Base-by-base conservation (phyloP, 2,329 filamentous ascomycete species). In the Xylaria multiplex region DNA sequence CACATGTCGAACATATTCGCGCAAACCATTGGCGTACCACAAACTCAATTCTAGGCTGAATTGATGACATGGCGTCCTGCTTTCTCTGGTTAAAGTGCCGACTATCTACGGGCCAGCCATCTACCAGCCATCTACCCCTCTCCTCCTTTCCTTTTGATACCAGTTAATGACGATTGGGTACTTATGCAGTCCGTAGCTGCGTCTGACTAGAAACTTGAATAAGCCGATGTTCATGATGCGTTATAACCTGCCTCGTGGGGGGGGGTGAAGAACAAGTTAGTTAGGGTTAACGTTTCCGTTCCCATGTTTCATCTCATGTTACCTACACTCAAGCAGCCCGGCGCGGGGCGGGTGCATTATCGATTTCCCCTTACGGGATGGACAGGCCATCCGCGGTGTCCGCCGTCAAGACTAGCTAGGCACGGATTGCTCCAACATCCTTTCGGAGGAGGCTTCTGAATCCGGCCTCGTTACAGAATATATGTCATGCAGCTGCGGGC, bases 1-100 rank as follows among this genome's bases (percentile, higher is more conserved):
- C 65, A 72, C 72, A 71, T 72, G 73, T 73, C 70, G 70, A 72
- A 71, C 74, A 74, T 69, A 63, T 68, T 72, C 71, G 66, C 71
- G 68, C 66, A 69, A 72, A 62, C 68, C 65, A 71, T 65, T 62
- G 68, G 66, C 65, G 67, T 67, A 69, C 42, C 67, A 65, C 65
- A 64, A 65, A 65, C 35, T 59, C 55, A 64, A 54, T 66, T 68
- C 70, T 69, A 70, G 63, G 65, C 59, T 64, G 64, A 69, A 69
- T 61, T 71, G 67, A 64, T 63, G 68, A 72, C 67, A 62, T 73
- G 65, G 64, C 67, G 69, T 32, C 24, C 42, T 56, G 48, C 13
- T 59, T 66, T 55, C 48, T 50, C 11, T 45, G 48, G 40, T 58
- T 64, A n/a, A 48, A 60, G 27, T 55, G 42, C 56, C 45, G 30